Percentiles rank a stretch among this genome's conserved stretches.
Conservation (phyloP, 169 alveolate species). For the Plasmodium ovale region DNA sequence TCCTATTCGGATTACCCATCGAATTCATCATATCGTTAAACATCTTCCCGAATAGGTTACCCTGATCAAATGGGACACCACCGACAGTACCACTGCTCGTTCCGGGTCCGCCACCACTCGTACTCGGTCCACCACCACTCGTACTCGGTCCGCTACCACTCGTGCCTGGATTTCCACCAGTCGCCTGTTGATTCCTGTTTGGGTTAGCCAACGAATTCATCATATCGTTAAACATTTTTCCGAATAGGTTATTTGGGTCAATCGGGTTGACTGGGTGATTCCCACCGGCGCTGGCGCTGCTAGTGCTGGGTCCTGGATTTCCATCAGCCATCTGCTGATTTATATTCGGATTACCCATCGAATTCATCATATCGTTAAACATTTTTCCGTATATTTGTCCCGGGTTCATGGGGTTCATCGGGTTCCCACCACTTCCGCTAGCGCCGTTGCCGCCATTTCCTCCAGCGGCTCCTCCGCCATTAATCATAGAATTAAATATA, state of each 20-base stretch:
- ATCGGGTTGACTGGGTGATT: too few relatives aligned
- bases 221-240: constrained; percentile 40
- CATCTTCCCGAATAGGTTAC: too few relatives aligned
- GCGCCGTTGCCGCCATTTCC: neutral
- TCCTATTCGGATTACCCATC: neutral
- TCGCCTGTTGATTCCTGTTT: neutral
- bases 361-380: constrained; percentile 26
- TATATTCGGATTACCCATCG: neutral
- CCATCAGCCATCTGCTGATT: neutral
- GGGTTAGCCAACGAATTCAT: neutral
- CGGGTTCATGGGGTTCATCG: too few relatives aligned
- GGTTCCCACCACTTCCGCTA: neutral
- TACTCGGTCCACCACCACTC: too few relatives aligned
- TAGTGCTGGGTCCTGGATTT: neutral
- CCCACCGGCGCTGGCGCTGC: neutral
- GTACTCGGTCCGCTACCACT: neutral
- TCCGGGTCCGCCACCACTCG: neutral
- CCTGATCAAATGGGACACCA: too few relatives aligned
- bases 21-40: constrained; percentile 27
- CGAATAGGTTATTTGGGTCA: too few relatives aligned
- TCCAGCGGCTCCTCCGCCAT: neutral
- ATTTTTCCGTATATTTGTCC: too few relatives aligned
- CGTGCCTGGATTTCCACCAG: neutral
- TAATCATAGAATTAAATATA: neutral
- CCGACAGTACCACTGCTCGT: neutral